A percentile compares a stretch with the other conserved stretches of the same genome.
Conservation (phyloP, 768 basidiomycete genomes). For the Suillus subluteus region DNA sequence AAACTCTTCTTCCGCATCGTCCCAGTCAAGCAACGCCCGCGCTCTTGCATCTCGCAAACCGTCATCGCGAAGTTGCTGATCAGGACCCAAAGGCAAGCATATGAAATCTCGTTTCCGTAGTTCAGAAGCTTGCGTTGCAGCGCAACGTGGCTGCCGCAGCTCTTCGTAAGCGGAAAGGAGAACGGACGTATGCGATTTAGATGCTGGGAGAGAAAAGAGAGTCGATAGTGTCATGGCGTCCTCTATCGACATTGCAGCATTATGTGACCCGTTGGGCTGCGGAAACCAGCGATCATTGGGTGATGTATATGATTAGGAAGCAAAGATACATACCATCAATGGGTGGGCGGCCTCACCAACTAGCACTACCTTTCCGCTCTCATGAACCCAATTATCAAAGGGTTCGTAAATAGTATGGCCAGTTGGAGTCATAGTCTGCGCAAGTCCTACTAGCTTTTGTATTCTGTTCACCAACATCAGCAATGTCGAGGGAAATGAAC, state of each 20-base stretch:
- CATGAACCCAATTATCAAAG: slow-evolving; percentile 55
- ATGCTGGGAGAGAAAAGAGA: slow-evolving; percentile 55
- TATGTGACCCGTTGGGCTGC: slow-evolving; percentile 56
- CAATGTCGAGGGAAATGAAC: neutral
- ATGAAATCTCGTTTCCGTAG: slow-evolving; percentile 46
- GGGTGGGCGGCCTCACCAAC: slow-evolving; percentile 66
- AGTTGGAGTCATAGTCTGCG: slow-evolving; percentile 27
- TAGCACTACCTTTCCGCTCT: slow-evolving; percentile 51
- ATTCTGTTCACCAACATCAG: slow-evolving; percentile 9
- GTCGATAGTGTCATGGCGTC: slow-evolving; percentile 62
- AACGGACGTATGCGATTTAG: slow-evolving; percentile 47
- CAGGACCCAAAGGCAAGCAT: slow-evolving; percentile 44
- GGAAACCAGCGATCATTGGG: neutral
- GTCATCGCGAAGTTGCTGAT: slow-evolving; percentile 49
- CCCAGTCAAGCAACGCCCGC: slow-evolving; percentile 40
- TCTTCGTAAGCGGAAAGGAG: slow-evolving; percentile 61
- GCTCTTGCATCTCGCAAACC: slow-evolving; percentile 21
- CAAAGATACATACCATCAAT: slow-evolving; percentile 39
- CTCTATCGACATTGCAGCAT: slow-evolving; percentile 52
- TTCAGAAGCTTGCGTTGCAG: slow-evolving; percentile 44
- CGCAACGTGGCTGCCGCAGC: slow-evolving; percentile 52
- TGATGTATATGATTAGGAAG: neutral
- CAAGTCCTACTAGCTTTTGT: slow-evolving; percentile 25
- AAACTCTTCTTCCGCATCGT: slow-evolving; percentile 41
- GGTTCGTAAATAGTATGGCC: slow-evolving; percentile 37